Conservation (phyloP, 305 asterid genomes). For the Fraxinus sp. region DNA sequence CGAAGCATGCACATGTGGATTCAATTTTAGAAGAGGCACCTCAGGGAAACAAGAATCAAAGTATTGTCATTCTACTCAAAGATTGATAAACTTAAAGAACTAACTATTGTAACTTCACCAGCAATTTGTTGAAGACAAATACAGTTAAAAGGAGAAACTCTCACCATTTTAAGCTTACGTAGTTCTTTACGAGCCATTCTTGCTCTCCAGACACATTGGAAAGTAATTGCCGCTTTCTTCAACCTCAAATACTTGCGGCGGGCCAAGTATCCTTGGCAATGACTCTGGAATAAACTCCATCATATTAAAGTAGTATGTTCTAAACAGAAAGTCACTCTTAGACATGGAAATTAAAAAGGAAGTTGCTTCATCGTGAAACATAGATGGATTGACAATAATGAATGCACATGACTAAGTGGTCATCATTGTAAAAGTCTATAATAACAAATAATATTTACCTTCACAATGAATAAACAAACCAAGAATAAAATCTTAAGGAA, state of each 20-base stretch:
- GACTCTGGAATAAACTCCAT: slow-evolving; percentile 41
- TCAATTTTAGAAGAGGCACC: not conserved
- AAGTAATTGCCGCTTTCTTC: slow-evolving; percentile 51
- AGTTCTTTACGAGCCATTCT: slow-evolving; percentile 51
- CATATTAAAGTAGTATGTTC: not conserved
- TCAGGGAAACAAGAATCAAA: not conserved
- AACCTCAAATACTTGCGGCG: slow-evolving; percentile 36
- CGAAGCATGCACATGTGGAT: not conserved
- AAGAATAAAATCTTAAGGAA: not conserved
- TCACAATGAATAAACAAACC: slow-evolving; percentile 13
- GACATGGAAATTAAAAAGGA: slow-evolving; percentile 12
- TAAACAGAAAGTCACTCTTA: slow-evolving; percentile 20
- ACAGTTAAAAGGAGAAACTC: slow-evolving; percentile 23
- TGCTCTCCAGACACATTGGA: slow-evolving; percentile 66
- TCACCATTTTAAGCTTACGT: slow-evolving; percentile 63
- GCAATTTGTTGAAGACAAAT: slow-evolving; percentile 11
- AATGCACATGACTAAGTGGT: slow-evolving; percentile 13
- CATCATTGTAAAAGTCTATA: not conserved
- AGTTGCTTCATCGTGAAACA: not conserved
- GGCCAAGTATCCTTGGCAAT: slow-evolving; percentile 47
- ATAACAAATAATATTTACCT: not conserved
- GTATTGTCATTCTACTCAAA: slow-evolving; percentile 9
- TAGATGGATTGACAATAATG: not conserved
- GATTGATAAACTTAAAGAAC: slow-evolving; percentile 15
- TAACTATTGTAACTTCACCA: slow-evolving; percentile 6